These are phyloP conservation scores for Schrenkiella parvula DNA, from an alignment of 345 rosid genomes.

Conservation along the genomic window DNA sequence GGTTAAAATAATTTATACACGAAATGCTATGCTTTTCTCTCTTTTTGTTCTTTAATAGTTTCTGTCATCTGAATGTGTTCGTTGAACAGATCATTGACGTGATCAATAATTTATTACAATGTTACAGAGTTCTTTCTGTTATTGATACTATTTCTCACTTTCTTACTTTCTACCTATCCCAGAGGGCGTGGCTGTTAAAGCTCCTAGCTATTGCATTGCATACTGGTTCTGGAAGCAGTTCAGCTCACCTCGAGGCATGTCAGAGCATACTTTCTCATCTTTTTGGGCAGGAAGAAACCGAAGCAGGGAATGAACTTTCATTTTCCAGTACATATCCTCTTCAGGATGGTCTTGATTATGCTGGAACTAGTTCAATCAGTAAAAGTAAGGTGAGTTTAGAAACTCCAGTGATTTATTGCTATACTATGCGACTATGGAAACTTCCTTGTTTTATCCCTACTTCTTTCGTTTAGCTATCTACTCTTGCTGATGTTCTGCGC, in stretches of 20 bases:
- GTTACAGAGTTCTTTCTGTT: background rate
- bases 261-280: slow-evolving; percentile 73
- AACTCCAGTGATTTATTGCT: slow-evolving; percentile 7
- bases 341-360: slow-evolving; percentile 43
- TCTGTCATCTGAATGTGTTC: background rate
- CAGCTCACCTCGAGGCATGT: slow-evolving; percentile 67
- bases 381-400: slow-evolving; percentile 66
- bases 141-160: slow-evolving; percentile 5
- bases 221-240: slow-evolving; percentile 54
- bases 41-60: background rate
- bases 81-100: background rate
- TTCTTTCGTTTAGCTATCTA: background rate
- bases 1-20: background rate
- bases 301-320: slow-evolving; percentile 36
- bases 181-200: slow-evolving; percentile 97
- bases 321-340: slow-evolving; percentile 39
- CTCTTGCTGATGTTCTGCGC: background rate
- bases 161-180: slow-evolving; percentile 19
- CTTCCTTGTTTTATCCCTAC: background rate
- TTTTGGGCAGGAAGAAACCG: slow-evolving; percentile 58
- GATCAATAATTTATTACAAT: background rate
- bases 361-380: slow-evolving; percentile 53
- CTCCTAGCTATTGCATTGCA: slow-evolving; percentile 86
- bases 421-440: slow-evolving; percentile 36
- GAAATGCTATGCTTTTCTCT: background rate